These are phyloP conservation scores for Scheffersomyces coipomensis DNA, from an alignment of 805 yeast genomes.

Conservation along the genomic window DNA sequence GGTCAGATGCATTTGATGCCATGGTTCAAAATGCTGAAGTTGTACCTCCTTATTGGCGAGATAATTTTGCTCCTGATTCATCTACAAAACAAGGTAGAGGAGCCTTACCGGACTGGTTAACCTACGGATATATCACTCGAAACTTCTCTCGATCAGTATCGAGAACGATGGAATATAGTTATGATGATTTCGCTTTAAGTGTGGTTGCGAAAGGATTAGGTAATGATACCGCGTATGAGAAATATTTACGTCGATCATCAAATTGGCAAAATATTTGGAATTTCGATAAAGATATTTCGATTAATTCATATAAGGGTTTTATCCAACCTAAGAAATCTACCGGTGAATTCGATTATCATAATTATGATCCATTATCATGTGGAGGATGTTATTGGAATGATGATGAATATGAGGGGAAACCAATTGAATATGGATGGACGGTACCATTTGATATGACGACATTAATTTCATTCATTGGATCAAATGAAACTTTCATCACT, in stretches of 20 bases:
- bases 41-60: conserved; percentile 25
- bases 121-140: conserved; percentile 28
- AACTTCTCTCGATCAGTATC: conserved; percentile 29
- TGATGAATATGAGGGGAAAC: conserved; percentile 31
- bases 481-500: conserved; percentile 17
- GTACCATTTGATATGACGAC: conserved; percentile 32
- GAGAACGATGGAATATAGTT: conserved; percentile 35
- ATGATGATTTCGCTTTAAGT: conserved; percentile 32
- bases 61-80: conserved; percentile 25
- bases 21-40: conserved; percentile 36
- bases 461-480: conserved; percentile 22
- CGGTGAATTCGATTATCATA: conserved; percentile 21
- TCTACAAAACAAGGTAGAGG: conserved; percentile 32
- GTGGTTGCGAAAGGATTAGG: conserved; percentile 31
- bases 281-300: conserved; percentile 14
- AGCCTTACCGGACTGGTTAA: conserved; percentile 31
- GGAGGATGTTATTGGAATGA: conserved; percentile 33
- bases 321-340: conserved; percentile 28
- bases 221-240: conserved; percentile 14
- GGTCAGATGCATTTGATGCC: conserved; percentile 28
- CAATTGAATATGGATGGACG: conserved; percentile 35
- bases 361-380: conserved; percentile 29
- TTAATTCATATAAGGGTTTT: conserved; percentile 25
- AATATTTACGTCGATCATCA: conserved; percentile 28
- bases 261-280: conserved; percentile 39